phyloP scores from a whole-genome alignment of 129 eudicot species.

The Tanacetum coccineum region DNA sequence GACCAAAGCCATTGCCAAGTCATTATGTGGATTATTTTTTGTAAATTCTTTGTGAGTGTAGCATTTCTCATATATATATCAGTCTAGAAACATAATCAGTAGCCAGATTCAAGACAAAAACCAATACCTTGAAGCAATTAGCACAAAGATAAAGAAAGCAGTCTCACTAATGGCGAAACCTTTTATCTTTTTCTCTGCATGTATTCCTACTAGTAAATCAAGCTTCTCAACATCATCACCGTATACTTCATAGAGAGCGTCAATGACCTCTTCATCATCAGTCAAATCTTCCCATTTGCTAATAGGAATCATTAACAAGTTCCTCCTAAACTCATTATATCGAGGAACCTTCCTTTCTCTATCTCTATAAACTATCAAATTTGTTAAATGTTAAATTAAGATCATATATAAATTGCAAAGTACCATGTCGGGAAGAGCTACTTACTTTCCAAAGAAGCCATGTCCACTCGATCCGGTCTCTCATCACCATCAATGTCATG shows the following conservation, averaged over 20 bases:
- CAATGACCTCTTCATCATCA: slow-evolving; percentile 35
- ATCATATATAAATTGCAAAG: not conserved
- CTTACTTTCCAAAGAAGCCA: slow-evolving; percentile 60
- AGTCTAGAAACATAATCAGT: not conserved
- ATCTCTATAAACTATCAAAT: slow-evolving; percentile 48
- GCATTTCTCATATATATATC: no score
- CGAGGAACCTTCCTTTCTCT: slow-evolving; percentile 52
- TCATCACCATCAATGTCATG: slow-evolving; percentile 57
- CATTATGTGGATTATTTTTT: no score
- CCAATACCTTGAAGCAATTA: slow-evolving; percentile 49
- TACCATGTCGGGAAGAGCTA: not conserved
- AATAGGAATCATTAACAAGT: slow-evolving; percentile 51
- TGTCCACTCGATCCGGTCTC: slow-evolving; percentile 46
- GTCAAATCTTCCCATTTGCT: slow-evolving; percentile 53
- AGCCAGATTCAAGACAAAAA: not conserved
- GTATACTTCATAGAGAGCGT: slow-evolving; percentile 44
- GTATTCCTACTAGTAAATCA: slow-evolving; percentile 51
- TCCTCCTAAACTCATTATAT: slow-evolving; percentile 58
- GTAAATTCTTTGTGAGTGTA: no score
- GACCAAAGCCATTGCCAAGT: no score
- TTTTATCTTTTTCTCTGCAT: slow-evolving; percentile 49
- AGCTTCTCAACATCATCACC: slow-evolving; percentile 60
- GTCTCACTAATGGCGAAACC: slow-evolving; percentile 62
- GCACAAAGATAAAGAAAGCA: slow-evolving; percentile 52
- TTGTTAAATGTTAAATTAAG: not conserved